phyloP scores from a whole-genome alignment of 768 basidiomycete genomes.

The Tulasnella sp. region DNA sequence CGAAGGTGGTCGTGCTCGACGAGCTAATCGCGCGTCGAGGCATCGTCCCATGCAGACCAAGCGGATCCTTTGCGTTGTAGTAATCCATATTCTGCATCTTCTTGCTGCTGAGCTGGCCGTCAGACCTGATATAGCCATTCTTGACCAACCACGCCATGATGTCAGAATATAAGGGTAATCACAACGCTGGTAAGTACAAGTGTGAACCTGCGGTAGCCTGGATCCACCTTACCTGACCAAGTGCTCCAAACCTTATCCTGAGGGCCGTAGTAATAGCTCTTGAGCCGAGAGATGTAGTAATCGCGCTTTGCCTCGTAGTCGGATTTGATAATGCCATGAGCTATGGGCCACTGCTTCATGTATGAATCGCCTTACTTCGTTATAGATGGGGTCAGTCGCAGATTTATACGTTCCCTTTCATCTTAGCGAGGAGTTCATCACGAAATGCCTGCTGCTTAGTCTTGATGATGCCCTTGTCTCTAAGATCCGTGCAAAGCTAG shows the following conservation, averaged over 20 bases:
- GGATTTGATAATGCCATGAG: constrained; percentile 62
- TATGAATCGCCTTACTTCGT: constrained; percentile 81
- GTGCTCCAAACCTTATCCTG: constrained; percentile 27
- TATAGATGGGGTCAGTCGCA: constrained; percentile 56
- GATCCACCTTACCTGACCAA: constrained; percentile 21
- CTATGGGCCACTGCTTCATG: constrained; percentile 74
- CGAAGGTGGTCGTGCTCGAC: constrained; percentile 58
- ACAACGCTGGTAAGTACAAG: constrained; percentile 32
- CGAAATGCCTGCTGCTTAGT: constrained; percentile 50
- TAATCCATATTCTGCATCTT: constrained; percentile 74
- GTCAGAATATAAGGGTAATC: constrained; percentile 61
- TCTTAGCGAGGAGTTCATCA: constrained; percentile 56
- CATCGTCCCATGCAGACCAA: constrained; percentile 54
- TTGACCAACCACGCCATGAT: constrained; percentile 70
- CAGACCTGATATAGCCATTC: constrained; percentile 59
- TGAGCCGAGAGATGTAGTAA: constrained; percentile 55
- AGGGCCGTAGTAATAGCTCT: constrained; percentile 60
- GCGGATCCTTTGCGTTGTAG: constrained; percentile 29
- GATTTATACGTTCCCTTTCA: constrained; percentile 53
- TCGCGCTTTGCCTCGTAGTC: constrained; percentile 48
- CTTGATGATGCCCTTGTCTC: constrained; percentile 61
- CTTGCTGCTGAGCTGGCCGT: constrained; percentile 55
- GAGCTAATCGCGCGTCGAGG: constrained; percentile 62
- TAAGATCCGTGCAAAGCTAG: constrained; percentile 57
- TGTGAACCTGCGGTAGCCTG: no score